Evolutionary conservation across 495 filamentous ascomycete species (phyloP).

Genomic region (Trichocladium uniseriatum): DNA sequence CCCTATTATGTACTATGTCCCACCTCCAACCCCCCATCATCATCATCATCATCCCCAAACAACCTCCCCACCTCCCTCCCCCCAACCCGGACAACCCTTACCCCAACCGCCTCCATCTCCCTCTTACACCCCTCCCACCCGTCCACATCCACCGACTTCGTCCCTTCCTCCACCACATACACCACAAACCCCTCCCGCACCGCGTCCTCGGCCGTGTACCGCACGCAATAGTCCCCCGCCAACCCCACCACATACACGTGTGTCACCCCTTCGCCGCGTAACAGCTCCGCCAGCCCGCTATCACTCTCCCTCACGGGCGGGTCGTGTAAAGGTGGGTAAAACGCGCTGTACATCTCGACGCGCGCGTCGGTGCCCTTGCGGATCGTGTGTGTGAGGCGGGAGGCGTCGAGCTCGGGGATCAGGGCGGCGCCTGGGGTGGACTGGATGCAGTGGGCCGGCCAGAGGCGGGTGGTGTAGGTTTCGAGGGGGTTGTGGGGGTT

Average conservation of each 20-base stretch:
- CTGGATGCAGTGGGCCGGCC: slow-evolving; percentile 86
- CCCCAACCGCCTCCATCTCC: slow-evolving; percentile 44
- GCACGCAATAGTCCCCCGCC: slow-evolving; percentile 86
- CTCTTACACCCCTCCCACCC: slow-evolving; percentile 48
- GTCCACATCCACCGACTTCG: slow-evolving; percentile 54
- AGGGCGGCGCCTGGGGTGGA: slow-evolving; percentile 63
- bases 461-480: slow-evolving; percentile 59
- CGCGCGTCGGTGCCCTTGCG: slow-evolving; percentile 65
- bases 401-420: slow-evolving; percentile 59
- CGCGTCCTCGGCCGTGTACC: slow-evolving; percentile 68
- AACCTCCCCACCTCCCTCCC: slow-evolving; percentile 33
- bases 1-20: no score
- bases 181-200: slow-evolving; percentile 65
- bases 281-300: slow-evolving; percentile 46
- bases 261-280: slow-evolving; percentile 52
- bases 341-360: slow-evolving; percentile 89
- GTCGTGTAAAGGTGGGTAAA: slow-evolving; percentile 57
- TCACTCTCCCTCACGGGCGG: slow-evolving; percentile 42
- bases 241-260: slow-evolving; percentile 78
- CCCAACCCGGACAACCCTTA: slow-evolving; percentile 36
- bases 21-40: background rate
- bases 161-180: slow-evolving; percentile 70
- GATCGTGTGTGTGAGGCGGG: slow-evolving; percentile 52
- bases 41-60: slow-evolving; percentile 2
- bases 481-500: slow-evolving; percentile 60